Conservation (phyloP, 768 basidiomycete species). For the Mycena albidolilacea region DNA sequence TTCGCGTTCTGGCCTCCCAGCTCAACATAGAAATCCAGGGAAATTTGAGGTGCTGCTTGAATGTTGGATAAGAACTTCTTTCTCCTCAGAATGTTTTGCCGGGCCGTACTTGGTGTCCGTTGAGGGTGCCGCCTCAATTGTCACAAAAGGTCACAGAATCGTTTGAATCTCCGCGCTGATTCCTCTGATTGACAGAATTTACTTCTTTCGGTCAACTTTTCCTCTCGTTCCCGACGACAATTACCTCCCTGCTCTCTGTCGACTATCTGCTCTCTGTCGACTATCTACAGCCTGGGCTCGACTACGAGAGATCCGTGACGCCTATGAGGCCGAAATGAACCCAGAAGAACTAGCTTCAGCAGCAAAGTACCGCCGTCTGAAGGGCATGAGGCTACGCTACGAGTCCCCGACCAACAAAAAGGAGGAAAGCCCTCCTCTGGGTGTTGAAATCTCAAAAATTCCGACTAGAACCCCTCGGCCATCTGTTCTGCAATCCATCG, state of each 20-base stretch:
- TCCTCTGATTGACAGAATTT: not conserved
- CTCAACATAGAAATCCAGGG: too few relatives aligned
- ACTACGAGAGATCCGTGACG: too few relatives aligned
- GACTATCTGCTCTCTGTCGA: not conserved
- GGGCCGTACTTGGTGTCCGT: not conserved
- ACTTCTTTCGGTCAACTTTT: not conserved
- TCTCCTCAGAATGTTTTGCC: not conserved
- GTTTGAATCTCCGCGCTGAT: not conserved
- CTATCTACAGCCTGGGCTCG: not conserved
- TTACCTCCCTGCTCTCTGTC: not conserved
- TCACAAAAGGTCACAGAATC: not conserved
- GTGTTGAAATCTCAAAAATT: not conserved
- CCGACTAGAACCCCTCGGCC: not conserved
- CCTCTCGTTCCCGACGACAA: too few relatives aligned
- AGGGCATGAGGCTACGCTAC: not conserved
- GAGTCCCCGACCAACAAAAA: not conserved
- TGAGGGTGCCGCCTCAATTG: not conserved
- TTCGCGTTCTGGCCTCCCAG: too few relatives aligned
- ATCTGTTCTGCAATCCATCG: not conserved
- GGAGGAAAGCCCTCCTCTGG: not conserved
- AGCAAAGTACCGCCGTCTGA: not conserved
- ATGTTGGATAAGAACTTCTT: not conserved
- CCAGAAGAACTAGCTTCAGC: not conserved
- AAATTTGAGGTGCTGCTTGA: too few relatives aligned
- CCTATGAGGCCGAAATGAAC: not conserved